Percentiles rank a stretch among this genome's conserved stretches.
phyloP scores from a whole-genome alignment of 495 filamentous ascomycete genomes.

The Aspergillus incahuasiensis region DNA sequence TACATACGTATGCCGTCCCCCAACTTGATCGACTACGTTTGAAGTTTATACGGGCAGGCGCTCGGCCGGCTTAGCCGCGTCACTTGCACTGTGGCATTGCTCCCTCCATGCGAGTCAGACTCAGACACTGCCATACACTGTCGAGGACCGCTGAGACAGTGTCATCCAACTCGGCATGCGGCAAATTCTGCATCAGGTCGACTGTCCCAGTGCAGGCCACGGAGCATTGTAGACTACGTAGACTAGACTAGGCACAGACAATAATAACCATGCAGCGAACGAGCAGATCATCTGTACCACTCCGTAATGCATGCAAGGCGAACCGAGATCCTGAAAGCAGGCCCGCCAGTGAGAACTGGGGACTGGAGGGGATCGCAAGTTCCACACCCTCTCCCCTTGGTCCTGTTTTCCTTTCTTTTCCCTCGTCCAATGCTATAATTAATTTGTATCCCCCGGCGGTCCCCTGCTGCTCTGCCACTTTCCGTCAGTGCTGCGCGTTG shows the following conservation, averaged over 20 bases:
- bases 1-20: not conserved
- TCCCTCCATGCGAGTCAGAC: not conserved
- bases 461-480: slow-evolving; percentile 12
- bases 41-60: not conserved
- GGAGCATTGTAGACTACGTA: no score
- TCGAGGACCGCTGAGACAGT: slow-evolving; percentile 2
- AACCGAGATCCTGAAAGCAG: not conserved
- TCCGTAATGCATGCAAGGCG: slow-evolving; percentile 4
- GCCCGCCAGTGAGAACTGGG: not conserved
- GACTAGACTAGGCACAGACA: no score
- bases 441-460: slow-evolving; percentile 16
- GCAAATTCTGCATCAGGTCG: not conserved
- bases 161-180: not conserved
- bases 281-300: not conserved
- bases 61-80: not conserved
- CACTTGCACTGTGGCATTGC: not conserved
- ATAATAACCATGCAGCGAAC: no score
- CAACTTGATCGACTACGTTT: not conserved
- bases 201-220: no score
- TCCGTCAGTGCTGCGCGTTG: slow-evolving; percentile 7
- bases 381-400: slow-evolving; percentile 21
- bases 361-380: slow-evolving; percentile 5
- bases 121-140: not conserved
- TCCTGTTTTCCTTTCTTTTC: slow-evolving; percentile 9
- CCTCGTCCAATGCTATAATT: slow-evolving; percentile 18